Percentiles rank a stretch among this genome's conserved stretches.
These are phyloP conservation scores for Aspergillus pseudoviridinutans DNA, from an alignment of 2,329 filamentous ascomycete species.

Conservation along the genomic window DNA sequence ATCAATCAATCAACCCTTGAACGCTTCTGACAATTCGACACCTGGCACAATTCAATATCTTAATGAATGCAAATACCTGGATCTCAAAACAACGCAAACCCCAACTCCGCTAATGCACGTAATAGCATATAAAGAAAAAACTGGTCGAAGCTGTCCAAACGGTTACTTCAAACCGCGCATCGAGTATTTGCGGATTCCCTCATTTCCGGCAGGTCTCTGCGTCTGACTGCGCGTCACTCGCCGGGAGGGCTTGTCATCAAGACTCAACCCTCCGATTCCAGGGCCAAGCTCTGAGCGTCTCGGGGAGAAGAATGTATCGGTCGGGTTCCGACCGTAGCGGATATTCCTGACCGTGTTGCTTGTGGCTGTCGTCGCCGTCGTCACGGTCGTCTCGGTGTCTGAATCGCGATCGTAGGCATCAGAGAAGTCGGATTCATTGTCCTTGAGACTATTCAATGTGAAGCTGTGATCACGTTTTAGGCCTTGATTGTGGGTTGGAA, in stretches of 20 bases:
- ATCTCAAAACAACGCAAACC: not conserved
- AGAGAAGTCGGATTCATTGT: slow-evolving; percentile 28
- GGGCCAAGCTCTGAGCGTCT: slow-evolving; percentile 30
- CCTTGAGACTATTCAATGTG: slow-evolving; percentile 28
- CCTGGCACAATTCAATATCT: not conserved
- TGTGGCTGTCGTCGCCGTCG: slow-evolving; percentile 28
- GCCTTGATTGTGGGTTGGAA: slow-evolving; percentile 16
- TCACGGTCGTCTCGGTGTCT: slow-evolving; percentile 35
- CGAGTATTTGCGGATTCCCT: slow-evolving; percentile 10
- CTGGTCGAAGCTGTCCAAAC: not conserved
- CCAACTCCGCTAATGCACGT: not conserved
- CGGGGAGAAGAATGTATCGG: slow-evolving; percentile 25
- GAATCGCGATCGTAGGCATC: slow-evolving; percentile 32
- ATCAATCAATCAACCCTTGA: not conserved
- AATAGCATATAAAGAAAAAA: not conserved
- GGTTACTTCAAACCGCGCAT: slow-evolving; percentile 15
- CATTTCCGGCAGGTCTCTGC: slow-evolving; percentile 18
- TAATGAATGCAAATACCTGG: not conserved
- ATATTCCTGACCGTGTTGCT: slow-evolving; percentile 34
- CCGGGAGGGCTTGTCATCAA: slow-evolving; percentile 31
- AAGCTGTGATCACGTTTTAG: slow-evolving; percentile 27
- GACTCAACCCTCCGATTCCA: slow-evolving; percentile 30
- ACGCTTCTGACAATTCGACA: not conserved
- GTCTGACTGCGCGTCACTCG: slow-evolving; percentile 36
- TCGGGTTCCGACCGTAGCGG: slow-evolving; percentile 27